Conservation (phyloP, 2,329 filamentous ascomycete species). For the Microascus cirrosus region DNA sequence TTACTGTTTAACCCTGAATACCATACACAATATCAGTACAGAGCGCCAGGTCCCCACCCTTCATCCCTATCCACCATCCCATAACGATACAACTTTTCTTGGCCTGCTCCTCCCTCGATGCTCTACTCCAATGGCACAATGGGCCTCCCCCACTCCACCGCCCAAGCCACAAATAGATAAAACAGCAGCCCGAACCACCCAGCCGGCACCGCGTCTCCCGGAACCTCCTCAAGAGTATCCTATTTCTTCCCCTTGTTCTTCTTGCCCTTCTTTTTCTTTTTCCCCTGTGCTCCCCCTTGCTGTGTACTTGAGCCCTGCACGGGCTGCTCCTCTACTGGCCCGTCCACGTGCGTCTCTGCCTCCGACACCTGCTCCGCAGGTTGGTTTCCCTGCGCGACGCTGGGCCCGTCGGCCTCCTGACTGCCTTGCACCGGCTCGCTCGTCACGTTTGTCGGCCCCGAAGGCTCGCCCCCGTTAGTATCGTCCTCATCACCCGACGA, state of each 20-base stretch:
- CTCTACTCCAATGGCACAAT: background rate
- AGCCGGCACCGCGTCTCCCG: background rate
- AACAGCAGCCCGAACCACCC: background rate
- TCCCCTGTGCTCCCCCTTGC: background rate
- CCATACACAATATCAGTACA: background rate
- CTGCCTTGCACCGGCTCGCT: background rate
- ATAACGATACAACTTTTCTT: background rate
- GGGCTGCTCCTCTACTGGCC: background rate
- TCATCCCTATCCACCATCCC: background rate
- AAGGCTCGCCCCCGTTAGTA: background rate
- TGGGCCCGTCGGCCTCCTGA: background rate
- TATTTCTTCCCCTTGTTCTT: conserved; percentile 3
- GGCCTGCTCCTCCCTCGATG: background rate
- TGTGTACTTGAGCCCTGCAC: background rate
- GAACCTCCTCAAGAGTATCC: background rate
- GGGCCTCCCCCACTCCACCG: background rate
- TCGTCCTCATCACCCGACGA: conserved; percentile 20
- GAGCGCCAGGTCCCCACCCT: background rate
- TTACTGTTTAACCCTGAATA: background rate
- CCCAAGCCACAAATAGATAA: background rate
- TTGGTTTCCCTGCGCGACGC: background rate
- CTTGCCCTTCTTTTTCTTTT: conserved; percentile 2
- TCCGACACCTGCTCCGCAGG: background rate
- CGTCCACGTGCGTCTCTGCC: background rate
- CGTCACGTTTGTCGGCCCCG: background rate